These are phyloP conservation scores for Cladophialophora bantiana DNA, from an alignment of 2,329 filamentous ascomycete species.

Conservation along the genomic window DNA sequence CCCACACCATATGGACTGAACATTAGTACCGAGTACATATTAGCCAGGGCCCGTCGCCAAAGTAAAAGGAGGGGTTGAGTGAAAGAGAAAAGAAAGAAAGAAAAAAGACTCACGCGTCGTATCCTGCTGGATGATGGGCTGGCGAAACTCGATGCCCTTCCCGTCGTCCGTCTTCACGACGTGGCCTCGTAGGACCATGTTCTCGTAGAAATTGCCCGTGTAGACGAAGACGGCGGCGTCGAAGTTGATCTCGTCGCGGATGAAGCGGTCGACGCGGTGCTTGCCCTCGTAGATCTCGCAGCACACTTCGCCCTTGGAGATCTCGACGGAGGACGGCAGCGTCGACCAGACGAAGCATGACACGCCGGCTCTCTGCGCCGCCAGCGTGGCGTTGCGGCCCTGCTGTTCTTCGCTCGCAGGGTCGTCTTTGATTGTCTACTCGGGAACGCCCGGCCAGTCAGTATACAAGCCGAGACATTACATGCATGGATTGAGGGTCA, in stretches of 20 bases:
- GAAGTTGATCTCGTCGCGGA: slow-evolving; percentile 31
- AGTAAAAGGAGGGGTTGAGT: neutral
- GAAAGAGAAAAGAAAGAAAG: neutral
- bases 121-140: slow-evolving; percentile 30
- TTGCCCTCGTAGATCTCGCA: slow-evolving; percentile 38
- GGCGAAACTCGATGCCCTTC: slow-evolving; percentile 30
- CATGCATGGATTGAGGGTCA: too few species aligned
- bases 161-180: slow-evolving; percentile 23
- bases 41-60: neutral
- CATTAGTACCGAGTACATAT: too few species aligned
- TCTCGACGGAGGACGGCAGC: slow-evolving; percentile 27
- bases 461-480: too few species aligned
- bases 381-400: slow-evolving; percentile 28
- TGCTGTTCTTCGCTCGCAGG: slow-evolving; percentile 35
- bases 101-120: slow-evolving; percentile 24
- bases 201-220: slow-evolving; percentile 40
- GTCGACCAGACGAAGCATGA: slow-evolving; percentile 35
- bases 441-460: neutral
- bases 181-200: slow-evolving; percentile 30
- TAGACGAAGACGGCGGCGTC: slow-evolving; percentile 36
- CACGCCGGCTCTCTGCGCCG: slow-evolving; percentile 25
- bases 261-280: slow-evolving; percentile 37
- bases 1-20: slow-evolving; percentile 36
- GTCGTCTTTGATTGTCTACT: slow-evolving; percentile 29
- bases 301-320: slow-evolving; percentile 28